Percentiles rank a stretch among this genome's conserved stretches.
Conservation (phyloP, 176 grass and related monocot genomes). For the Saccharum officinarum region DNA sequence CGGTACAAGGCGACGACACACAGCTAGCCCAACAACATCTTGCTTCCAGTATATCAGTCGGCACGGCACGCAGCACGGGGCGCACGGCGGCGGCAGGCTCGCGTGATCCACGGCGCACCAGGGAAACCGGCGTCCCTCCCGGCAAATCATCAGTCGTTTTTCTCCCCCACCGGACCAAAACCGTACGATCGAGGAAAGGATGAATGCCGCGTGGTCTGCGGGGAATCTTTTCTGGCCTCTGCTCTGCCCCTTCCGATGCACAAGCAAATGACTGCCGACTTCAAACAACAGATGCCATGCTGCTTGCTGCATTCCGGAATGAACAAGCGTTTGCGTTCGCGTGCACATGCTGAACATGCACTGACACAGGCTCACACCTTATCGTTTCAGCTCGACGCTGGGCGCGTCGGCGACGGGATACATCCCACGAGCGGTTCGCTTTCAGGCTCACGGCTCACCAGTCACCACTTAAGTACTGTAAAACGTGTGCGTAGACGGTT, state of each 20-base stretch:
- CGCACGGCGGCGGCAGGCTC: not conserved
- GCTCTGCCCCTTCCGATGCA: not conserved
- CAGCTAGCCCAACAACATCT: not conserved
- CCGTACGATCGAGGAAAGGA: not conserved
- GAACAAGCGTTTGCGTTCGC: not conserved
- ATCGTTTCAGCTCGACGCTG: not conserved
- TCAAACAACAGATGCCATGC: not conserved
- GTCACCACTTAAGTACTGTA: no score
- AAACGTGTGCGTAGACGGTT: no score
- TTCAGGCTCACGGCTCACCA: no score
- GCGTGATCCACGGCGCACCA: not conserved
- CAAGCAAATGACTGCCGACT: not conserved
- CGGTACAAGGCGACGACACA: not conserved
- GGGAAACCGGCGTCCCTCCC: not conserved
- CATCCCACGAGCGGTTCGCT: no score
- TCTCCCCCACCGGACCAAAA: not conserved
- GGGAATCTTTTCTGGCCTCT: not conserved
- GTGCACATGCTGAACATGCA: not conserved
- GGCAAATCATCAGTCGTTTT: not conserved
- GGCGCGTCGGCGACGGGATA: not conserved
- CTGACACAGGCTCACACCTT: not conserved
- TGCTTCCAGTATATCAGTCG: not conserved
- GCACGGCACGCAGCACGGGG: not conserved
- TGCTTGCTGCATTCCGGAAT: not conserved
- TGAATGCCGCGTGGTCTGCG: not conserved